Evolutionary conservation across 1,139 yeast species (phyloP).

Genomic region (Kodamaea ohmeri): DNA sequence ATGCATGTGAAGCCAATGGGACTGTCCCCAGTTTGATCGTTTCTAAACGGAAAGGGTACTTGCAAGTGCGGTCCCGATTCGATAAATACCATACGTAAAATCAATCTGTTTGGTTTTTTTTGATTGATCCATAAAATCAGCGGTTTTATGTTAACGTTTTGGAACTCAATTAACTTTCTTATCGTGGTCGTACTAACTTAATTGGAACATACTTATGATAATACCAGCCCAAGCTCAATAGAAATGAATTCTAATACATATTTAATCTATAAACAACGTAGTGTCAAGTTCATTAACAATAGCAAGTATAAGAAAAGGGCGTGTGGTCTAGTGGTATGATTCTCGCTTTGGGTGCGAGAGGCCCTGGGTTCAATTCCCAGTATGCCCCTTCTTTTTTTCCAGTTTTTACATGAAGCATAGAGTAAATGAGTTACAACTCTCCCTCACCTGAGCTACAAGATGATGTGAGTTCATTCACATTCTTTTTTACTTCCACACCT

Average conservation of each 20-base stretch:
- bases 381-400: conserved; percentile 27
- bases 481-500: no score
- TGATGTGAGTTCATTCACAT: no score
- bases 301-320: conserved; percentile 5
- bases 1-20: conserved; percentile 28
- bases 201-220: neutral
- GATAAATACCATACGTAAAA: conserved; percentile 37
- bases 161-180: neutral
- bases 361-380: conserved; percentile 38
- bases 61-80: conserved; percentile 34
- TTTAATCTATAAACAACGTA: no score
- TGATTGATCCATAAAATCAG: neutral
- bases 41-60: conserved; percentile 24
- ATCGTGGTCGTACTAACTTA: neutral
- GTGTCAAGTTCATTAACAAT: no score
- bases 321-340: conserved; percentile 10
- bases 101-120: neutral
- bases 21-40: conserved; percentile 19
- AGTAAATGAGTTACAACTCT: no score
- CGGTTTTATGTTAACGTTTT: neutral
- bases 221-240: no score
- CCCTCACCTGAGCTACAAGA: no score
- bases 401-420: no score
- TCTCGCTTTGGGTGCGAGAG: conserved; percentile 25
- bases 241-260: no score